phyloP scores from a whole-genome alignment of 352 stramenopile genomes.

The Phytopythium litorale region DNA sequence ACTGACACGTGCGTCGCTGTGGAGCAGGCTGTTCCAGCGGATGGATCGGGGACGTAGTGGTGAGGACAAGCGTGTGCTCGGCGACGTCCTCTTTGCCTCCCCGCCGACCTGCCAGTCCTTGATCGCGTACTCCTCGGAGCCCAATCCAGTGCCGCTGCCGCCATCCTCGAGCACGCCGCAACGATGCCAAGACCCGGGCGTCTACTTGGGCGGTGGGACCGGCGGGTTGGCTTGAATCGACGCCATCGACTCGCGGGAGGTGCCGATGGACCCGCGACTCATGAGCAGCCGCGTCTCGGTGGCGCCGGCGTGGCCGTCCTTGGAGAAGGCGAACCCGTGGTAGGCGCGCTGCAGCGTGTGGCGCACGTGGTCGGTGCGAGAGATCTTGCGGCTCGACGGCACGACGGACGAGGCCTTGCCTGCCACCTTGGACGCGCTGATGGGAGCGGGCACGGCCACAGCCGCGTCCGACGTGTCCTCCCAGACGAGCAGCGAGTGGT shows the following conservation, averaged over 20 bases:
- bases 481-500: conserved; percentile 51
- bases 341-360: conserved; percentile 37
- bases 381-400: conserved; percentile 24
- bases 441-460: conserved; percentile 38
- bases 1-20: conserved; percentile 2
- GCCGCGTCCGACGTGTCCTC: conserved; percentile 59
- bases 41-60: not conserved
- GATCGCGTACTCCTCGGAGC: conserved; percentile 20
- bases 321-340: conserved; percentile 75
- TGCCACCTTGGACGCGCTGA: conserved; percentile 7
- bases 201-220: conserved; percentile 3
- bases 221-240: not conserved
- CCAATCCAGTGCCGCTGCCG: conserved; percentile 24
- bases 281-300: conserved; percentile 51
- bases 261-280: conserved; percentile 33
- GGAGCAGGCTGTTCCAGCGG: conserved; percentile 5
- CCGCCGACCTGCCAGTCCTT: conserved; percentile 18
- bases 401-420: conserved; percentile 32
- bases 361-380: conserved; percentile 12
- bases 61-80: conserved; percentile 15
- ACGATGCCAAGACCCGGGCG: too few species aligned
- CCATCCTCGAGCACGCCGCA: conserved; percentile 1
- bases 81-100: conserved; percentile 33
- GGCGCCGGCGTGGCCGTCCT: conserved; percentile 45
- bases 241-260: conserved; percentile 6